A percentile compares a stretch with the other conserved stretches of the same genome.
phyloP scores from a whole-genome alignment of 2,329 filamentous ascomycete genomes.

The Pseudogymnoascus sp. region DNA sequence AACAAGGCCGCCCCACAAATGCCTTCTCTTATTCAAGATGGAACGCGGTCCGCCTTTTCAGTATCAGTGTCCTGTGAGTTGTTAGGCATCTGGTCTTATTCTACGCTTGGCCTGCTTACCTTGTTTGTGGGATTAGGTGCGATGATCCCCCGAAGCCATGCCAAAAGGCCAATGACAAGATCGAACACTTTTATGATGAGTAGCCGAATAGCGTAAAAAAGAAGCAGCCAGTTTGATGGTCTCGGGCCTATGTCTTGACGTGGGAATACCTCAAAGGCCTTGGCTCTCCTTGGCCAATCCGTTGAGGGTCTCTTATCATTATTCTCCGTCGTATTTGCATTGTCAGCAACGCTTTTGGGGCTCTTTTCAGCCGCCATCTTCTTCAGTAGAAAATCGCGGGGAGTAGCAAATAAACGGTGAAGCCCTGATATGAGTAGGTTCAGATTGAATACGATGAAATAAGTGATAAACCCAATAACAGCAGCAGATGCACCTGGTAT shows the following conservation, averaged over 20 bases:
- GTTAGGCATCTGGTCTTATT: not conserved
- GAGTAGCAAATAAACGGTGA: not conserved
- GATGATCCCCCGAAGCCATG: not conserved
- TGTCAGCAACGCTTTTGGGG: too few relatives aligned
- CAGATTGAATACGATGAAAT: constrained; percentile 16
- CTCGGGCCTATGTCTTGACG: not conserved
- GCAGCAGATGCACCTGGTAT: constrained; percentile 10
- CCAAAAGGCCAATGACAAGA: not conserved
- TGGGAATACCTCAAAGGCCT: not conserved
- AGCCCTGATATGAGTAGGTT: not conserved
- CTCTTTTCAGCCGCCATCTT: not conserved
- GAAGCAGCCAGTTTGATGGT: not conserved
- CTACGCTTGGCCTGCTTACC: not conserved
- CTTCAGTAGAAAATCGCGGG: not conserved
- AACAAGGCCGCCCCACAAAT: not conserved
- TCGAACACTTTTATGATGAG: not conserved
- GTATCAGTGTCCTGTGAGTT: not conserved
- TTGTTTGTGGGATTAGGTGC: not conserved
- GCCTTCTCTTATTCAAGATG: too few relatives aligned
- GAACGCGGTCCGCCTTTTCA: not conserved
- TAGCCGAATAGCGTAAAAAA: not conserved
- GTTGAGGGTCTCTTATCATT: not conserved
- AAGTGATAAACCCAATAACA: constrained; percentile 13
- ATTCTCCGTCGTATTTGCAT: not conserved
- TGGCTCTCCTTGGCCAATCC: not conserved